Base-by-base conservation (phyloP, 1,284 basidiomycete genomes). In the Irpex sp. region DNA sequence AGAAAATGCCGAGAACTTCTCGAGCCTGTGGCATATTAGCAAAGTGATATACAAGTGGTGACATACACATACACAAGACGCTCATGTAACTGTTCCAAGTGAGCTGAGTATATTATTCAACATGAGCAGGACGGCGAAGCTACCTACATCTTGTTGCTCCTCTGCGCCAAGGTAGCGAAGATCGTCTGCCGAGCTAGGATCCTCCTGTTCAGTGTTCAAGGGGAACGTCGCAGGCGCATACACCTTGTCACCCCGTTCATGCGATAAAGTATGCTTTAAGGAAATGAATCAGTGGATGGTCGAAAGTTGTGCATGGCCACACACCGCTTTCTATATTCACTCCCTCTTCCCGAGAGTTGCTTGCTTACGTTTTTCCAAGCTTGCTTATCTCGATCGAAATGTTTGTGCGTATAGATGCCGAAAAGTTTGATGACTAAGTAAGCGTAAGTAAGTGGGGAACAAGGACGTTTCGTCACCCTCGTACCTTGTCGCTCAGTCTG, bases 1-100 rank as follows among this genome's bases (percentile, higher is more conserved):
- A 1, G 89, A 90, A 57, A 89, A 83, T 0, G 78, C 78, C 1
- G 86, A 76, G 63, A 86, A 91, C 76, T 91, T 90, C 61, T 87
- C 85, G 19, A 91, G 71, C 7, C 87, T 89, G 61, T 13, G 59
- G 51, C 37, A 21, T 21, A 17, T 51, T 7, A 51, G 49, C 17
- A n/a, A 63, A 61, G 26, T 36, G 48, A 17, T 2, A 44, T 11
- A 17, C 3, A 44, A n/a, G 3, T 34, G 47, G 71, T 83, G 26
- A 44, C 40, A 15, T 26, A 26, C 26, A 44, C 40, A 44, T 76
- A 87, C 86, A 85, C 82, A 31, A 87, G 76, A 21, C 85, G 74
- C 1, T 82, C 77, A 68, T 87, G 85, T 7, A 86, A 74, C 85
- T 86, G 56, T 44, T 11, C 9, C 9, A 44, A 44, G 8, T 8